Evolutionary conservation across 257 asterid species (phyloP).

Genomic region (Lithospermum erythrorhizon): DNA sequence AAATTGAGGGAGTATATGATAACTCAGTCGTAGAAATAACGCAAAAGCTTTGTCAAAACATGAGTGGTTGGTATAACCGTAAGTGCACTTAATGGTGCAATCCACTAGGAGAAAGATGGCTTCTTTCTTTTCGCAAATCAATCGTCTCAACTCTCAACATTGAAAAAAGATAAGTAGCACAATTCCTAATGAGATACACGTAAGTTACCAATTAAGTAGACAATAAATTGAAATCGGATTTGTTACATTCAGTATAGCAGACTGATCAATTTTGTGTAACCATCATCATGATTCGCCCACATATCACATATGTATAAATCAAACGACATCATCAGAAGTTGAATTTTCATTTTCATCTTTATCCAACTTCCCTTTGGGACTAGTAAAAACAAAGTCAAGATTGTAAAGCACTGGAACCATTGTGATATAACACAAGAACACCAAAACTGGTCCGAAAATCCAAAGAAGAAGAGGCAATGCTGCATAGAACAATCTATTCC

Average conservation of each 20-base stretch:
- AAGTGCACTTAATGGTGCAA: neutral
- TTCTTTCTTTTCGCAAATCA: too few relatives aligned
- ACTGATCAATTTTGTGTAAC: neutral
- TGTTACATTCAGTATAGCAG: neutral
- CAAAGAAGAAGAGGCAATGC: conserved; percentile 77
- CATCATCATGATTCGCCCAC: neutral
- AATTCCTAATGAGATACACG: neutral
- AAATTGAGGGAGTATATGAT: too few relatives aligned
- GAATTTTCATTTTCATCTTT: conserved; percentile 7
- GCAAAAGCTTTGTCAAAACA: neutral
- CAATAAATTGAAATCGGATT: neutral
- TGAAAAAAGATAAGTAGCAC: neutral
- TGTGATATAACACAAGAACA: conserved; percentile 45
- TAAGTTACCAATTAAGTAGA: neutral
- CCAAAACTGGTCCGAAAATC: conserved; percentile 87
- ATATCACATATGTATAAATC: neutral
- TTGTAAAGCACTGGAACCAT: conserved; percentile 71
- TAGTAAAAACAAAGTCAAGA: conserved; percentile 37
- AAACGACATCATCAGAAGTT: neutral
- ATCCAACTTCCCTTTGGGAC: conserved; percentile 17
- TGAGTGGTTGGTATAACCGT: neutral
- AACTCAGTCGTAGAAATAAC: too few relatives aligned
- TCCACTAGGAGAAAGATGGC: neutral
- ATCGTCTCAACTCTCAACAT: too few relatives aligned
- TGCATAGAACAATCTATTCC: conserved; percentile 68